Percentiles rank a stretch among this genome's conserved stretches.
These are phyloP conservation scores for Zygosaccharomyces sapae DNA, from an alignment of 1,139 yeast species.

Conservation along the genomic window DNA sequence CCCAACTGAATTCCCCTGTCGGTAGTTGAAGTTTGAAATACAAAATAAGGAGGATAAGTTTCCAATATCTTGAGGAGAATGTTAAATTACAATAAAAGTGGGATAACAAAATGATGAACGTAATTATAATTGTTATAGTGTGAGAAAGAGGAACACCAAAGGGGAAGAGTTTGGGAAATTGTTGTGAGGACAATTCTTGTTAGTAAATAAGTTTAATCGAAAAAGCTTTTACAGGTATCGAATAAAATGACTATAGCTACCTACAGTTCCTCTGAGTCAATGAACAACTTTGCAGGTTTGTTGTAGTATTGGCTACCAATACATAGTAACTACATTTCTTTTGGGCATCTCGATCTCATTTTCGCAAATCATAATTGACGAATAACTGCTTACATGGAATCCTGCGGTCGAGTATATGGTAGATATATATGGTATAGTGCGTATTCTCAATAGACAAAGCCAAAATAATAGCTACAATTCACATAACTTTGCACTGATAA, in stretches of 20 bases:
- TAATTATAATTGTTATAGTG: not conserved
- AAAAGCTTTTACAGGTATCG: not conserved
- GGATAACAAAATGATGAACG: not conserved
- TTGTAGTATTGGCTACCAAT: not conserved
- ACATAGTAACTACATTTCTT: not conserved
- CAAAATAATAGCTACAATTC: too few species aligned
- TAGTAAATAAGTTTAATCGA: conserved; percentile 10
- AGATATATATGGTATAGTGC: too few species aligned
- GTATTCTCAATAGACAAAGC: not conserved
- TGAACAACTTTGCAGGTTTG: not conserved
- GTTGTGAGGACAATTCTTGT: conserved; percentile 11
- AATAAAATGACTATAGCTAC: conserved; percentile 4
- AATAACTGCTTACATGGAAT: not conserved
- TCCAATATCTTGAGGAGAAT: conserved; percentile 1
- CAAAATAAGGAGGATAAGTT: not conserved
- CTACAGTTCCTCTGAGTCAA: conserved; percentile 8
- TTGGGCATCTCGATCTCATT: not conserved
- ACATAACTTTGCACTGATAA: too few species aligned
- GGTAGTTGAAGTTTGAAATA: conserved; percentile 3
- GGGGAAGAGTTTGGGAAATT: conserved; percentile 17
- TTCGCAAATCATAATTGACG: not conserved
- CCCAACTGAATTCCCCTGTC: conserved; percentile 2
- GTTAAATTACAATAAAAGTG: not conserved
- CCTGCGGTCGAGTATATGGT: not conserved
- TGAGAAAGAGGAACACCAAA: conserved; percentile 11